A percentile compares a stretch with the other conserved stretches of the same genome.
phyloP scores from a whole-genome alignment of 2,329 filamentous ascomycete genomes.

The Diaporthe australafricana region DNA sequence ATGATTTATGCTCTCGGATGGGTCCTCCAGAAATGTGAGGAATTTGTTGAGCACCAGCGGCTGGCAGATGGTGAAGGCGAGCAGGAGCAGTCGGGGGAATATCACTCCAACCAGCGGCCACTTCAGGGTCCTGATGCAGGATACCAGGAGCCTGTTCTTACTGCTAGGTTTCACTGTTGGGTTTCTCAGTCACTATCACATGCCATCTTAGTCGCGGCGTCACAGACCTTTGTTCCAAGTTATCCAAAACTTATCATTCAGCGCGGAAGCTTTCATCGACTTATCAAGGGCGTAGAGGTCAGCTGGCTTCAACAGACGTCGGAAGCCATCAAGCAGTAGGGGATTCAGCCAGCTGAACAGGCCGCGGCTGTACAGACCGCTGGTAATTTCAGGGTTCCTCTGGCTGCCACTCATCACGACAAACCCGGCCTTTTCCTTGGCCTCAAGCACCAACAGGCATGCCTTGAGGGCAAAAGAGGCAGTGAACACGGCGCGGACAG shows the following conservation, averaged over 20 bases:
- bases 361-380: conserved; percentile 52
- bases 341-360: conserved; percentile 54
- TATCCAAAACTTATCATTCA: conserved; percentile 47
- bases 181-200: not conserved
- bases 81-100: conserved; percentile 46
- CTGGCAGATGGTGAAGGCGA: conserved; percentile 52
- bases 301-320: conserved; percentile 47
- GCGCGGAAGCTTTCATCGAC: conserved; percentile 45
- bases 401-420: conserved; percentile 41
- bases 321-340: conserved; percentile 51
- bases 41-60: conserved; percentile 50
- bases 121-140: conserved; percentile 45
- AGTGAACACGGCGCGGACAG: conserved; percentile 50
- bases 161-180: conserved; percentile 7
- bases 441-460: conserved; percentile 51
- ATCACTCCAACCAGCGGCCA: conserved; percentile 47
- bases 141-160: conserved; percentile 40
- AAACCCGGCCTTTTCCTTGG: conserved; percentile 50
- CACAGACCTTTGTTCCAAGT: conserved; percentile 46
- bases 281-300: conserved; percentile 51
- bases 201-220: not conserved
- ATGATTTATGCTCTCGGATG: conserved; percentile 24
- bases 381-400: conserved; percentile 51
- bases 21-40: conserved; percentile 46
- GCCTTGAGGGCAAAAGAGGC: conserved; percentile 51